Evolutionary conservation across 148 eudicot genomes (phyloP).

Genomic region (Mesembryanthemum crystallinum): DNA sequence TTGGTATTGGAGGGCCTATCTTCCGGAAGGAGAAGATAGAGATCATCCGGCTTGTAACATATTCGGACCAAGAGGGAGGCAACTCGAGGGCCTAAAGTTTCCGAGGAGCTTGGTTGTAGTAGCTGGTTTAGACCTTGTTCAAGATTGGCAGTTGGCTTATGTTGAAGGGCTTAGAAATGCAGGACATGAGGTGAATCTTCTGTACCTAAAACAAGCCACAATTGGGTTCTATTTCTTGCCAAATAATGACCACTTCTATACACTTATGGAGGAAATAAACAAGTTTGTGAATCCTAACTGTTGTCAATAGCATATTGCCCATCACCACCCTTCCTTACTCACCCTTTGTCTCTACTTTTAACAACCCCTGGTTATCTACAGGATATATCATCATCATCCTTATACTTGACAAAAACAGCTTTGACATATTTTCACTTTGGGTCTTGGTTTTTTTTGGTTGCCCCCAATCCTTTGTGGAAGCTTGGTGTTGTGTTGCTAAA

Average conservation of each 20-base stretch:
- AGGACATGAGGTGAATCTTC: conserved; percentile 50
- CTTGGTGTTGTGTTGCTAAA: conserved; percentile 19
- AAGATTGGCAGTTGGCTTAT: conserved; percentile 81
- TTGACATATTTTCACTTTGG: conserved; percentile 24
- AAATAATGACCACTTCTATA: conserved; percentile 67
- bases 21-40: conserved; percentile 74
- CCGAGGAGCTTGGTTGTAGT: conserved; percentile 70
- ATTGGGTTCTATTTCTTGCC: conserved; percentile 91
- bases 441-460: conserved; percentile 10
- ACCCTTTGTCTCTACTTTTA: too few relatives aligned
- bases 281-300: conserved; percentile 50
- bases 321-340: too few relatives aligned
- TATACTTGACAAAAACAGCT: conserved; percentile 28
- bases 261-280: conserved; percentile 61
- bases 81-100: conserved; percentile 36
- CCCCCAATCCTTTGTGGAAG: not conserved
- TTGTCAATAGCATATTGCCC: too few relatives aligned
- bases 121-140: conserved; percentile 70
- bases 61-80: conserved; percentile 58
- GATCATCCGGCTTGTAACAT: conserved; percentile 90
- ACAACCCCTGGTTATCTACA: too few relatives aligned
- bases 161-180: conserved; percentile 55
- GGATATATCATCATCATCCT: conserved; percentile 11
- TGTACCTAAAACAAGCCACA: conserved; percentile 60
- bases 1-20: conserved; percentile 87